phyloP scores from a whole-genome alignment of 2,329 filamentous ascomycete species.

The Blumeriella jaapii region DNA sequence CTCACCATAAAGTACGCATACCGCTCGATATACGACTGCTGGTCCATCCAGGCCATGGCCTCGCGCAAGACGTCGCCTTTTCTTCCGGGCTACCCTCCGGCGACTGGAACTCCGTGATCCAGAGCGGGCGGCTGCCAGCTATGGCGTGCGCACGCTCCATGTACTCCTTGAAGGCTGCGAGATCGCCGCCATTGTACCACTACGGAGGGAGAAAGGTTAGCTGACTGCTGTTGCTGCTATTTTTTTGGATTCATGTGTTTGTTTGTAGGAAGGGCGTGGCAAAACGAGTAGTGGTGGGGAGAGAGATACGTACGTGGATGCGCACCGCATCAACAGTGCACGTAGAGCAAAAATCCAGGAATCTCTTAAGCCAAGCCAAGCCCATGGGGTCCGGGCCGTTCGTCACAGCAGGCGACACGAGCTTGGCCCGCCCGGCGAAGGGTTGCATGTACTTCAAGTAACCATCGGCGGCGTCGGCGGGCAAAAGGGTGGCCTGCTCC shows the following conservation, averaged over 20 bases:
- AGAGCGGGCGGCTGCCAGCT: conserved; percentile 30
- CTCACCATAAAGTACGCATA: conserved; percentile 31
- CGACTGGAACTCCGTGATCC: conserved; percentile 36
- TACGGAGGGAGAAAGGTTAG: no score
- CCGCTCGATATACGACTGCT: conserved; percentile 28
- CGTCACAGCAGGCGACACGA: conserved; percentile 37
- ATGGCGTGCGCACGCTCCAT: conserved; percentile 30
- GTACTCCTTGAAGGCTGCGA: conserved; percentile 32
- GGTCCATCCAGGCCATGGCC: conserved; percentile 35
- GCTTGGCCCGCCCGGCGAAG: conserved; percentile 32
- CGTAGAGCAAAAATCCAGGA: conserved; percentile 31
- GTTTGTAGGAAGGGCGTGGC: no score
- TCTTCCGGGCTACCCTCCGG: conserved; percentile 24
- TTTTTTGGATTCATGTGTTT: no score
- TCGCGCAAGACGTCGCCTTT: conserved; percentile 31
- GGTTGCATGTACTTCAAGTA: conserved; percentile 35
- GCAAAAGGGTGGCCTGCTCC: conserved; percentile 40
- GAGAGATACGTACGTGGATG: no score
- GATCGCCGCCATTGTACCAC: conserved; percentile 33
- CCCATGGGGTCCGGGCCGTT: conserved; percentile 33
- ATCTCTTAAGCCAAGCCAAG: conserved; percentile 33
- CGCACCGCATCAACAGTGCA: conserved; percentile 35
- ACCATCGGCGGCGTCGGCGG: conserved; percentile 29
- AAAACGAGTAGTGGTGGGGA: no score
- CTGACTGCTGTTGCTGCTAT: no score